Percentiles rank a stretch among this genome's conserved stretches.
Conservation (phyloP, 2,329 filamentous ascomycete genomes). For the Colletotrichum sidae region DNA sequence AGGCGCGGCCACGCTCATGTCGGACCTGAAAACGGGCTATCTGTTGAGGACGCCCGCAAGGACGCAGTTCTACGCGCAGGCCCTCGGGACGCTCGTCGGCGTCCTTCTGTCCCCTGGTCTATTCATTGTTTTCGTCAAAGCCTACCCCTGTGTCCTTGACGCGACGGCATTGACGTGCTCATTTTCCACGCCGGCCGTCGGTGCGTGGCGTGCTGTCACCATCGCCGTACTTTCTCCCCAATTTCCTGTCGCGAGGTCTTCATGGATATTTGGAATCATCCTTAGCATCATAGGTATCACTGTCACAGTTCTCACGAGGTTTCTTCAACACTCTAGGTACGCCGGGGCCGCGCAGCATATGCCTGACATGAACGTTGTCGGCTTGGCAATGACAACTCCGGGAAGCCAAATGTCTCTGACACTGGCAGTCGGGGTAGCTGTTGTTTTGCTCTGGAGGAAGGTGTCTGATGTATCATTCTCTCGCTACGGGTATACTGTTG, state of each 20-base stretch:
- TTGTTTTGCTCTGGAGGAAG: not conserved
- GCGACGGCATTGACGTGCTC: not conserved
- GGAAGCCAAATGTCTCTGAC: not conserved
- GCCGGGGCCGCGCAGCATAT: not conserved
- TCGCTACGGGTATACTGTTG: not conserved
- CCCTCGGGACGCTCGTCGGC: not conserved
- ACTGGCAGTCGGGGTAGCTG: not conserved
- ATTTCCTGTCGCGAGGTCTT: not conserved
- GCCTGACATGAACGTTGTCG: conserved; percentile 3
- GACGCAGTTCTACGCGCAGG: not conserved
- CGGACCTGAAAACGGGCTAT: conserved; percentile 5
- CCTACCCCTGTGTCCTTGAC: conserved; percentile 8
- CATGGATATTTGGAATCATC: conserved; percentile 1
- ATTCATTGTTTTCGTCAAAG: not conserved
- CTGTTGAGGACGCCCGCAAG: conserved; percentile 4
- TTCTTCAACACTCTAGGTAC: not conserved
- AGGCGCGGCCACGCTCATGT: not conserved
- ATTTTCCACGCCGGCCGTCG: not conserved
- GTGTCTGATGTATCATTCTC: not conserved
- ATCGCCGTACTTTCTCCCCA: not conserved
- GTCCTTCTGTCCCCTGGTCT: not conserved
- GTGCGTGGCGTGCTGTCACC: conserved; percentile 5
- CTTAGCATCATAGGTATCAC: not conserved
- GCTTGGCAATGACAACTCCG: conserved; percentile 3
- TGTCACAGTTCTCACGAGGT: not conserved